Conservation (phyloP, 352 stramenopile genomes). For the Phytophthora tentaculata region DNA sequence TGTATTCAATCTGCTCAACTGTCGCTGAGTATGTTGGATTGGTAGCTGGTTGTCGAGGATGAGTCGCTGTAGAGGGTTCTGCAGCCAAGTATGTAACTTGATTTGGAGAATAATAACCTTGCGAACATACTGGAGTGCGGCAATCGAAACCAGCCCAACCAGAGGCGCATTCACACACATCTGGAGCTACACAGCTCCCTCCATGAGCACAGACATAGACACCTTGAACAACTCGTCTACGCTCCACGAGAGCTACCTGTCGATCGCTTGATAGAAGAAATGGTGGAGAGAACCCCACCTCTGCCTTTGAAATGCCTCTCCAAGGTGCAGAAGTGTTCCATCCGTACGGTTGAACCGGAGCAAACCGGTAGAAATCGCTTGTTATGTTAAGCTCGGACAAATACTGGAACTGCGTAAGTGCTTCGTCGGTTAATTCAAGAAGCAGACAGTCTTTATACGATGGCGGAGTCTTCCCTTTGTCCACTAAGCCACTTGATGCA, state of each 20-base stretch:
- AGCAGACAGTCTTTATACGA: conserved; percentile 51
- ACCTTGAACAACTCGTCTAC: conserved; percentile 88
- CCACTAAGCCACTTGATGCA: conserved; percentile 44
- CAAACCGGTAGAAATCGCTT: conserved; percentile 86
- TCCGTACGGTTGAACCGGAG: conserved; percentile 79
- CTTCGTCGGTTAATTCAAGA: conserved; percentile 85
- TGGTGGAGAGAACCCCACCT: conserved; percentile 63
- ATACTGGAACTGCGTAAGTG: conserved; percentile 91
- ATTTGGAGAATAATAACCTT: conserved; percentile 92
- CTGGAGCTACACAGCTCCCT: conserved; percentile 90
- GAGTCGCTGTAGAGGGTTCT: conserved; percentile 51
- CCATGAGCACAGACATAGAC: conserved; percentile 96
- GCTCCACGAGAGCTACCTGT: conserved; percentile 92
- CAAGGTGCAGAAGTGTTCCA: conserved; percentile 82
- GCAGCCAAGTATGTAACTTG: conserved; percentile 83
- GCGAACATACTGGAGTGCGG: conserved; percentile 92
- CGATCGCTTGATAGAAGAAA: conserved; percentile 73
- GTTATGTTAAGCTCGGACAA: conserved; percentile 74
- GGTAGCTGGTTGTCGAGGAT: conserved; percentile 58
- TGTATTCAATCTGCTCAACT: conserved; percentile 67
- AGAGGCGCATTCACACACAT: conserved; percentile 90
- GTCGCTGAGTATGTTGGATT: conserved; percentile 68
- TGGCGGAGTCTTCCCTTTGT: conserved; percentile 12
- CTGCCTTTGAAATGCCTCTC: conserved; percentile 57
- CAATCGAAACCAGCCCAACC: conserved; percentile 98